Conservation (phyloP, 2,329 filamentous ascomycete genomes). For the Phyllosticta citriasiana region DNA sequence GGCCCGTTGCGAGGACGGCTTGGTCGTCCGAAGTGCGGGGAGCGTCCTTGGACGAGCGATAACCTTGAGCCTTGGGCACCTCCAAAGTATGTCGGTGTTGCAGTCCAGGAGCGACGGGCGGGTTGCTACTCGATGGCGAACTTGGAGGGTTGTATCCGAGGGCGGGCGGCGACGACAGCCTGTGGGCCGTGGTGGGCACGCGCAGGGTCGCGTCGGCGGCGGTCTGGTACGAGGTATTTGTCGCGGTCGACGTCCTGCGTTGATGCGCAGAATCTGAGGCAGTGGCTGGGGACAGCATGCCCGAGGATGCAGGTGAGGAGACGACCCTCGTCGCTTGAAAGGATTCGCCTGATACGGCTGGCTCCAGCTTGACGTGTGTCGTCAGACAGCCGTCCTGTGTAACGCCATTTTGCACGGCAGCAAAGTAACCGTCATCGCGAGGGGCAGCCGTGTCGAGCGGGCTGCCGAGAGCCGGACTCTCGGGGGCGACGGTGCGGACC, state of each 20-base stretch:
- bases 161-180: constrained; percentile 55
- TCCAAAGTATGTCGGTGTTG: constrained; percentile 83
- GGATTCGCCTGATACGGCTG: constrained; percentile 19
- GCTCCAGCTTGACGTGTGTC: constrained; percentile 27
- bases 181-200: constrained; percentile 27
- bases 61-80: constrained; percentile 59
- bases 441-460: constrained; percentile 10
- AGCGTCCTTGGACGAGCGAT: constrained; percentile 59
- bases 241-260: constrained; percentile 18
- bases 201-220: constrained; percentile 25
- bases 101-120: constrained; percentile 46
- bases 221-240: constrained; percentile 14
- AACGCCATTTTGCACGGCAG: constrained; percentile 26
- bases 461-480: constrained; percentile 10
- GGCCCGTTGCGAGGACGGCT: constrained; percentile 59
- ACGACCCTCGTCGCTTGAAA: not conserved
- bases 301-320: not conserved
- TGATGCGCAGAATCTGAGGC: not conserved
- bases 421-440: constrained; percentile 39
- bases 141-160: constrained; percentile 32
- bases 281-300: not conserved
- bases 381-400: constrained; percentile 25
- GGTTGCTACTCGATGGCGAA: constrained; percentile 27
- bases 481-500: constrained; percentile 16
- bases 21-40: constrained; percentile 37